A percentile compares a stretch with the other conserved stretches of the same genome.
phyloP scores from a whole-genome alignment of 2,329 filamentous ascomycete genomes.

The Talaromyces sp. region DNA sequence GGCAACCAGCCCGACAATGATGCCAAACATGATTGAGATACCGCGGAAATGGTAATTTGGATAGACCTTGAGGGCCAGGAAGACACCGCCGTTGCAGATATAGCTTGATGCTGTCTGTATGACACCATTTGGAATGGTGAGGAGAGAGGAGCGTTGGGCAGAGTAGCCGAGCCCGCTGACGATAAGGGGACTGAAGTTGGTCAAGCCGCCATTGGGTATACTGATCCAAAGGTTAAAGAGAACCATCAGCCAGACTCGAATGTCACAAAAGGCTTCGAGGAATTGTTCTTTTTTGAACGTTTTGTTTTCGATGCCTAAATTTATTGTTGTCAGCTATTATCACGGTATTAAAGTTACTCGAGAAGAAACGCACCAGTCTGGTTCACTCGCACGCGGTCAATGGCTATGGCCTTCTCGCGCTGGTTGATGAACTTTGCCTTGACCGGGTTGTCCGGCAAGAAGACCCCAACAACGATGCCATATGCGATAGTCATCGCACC shows the following conservation, averaged over 20 bases:
- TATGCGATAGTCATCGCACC: not conserved
- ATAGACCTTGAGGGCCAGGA: not conserved
- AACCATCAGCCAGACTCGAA: not conserved
- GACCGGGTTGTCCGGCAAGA: not conserved
- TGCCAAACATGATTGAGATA: not conserved
- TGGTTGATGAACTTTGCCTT: not conserved
- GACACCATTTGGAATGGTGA: not conserved
- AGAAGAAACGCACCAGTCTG: not conserved
- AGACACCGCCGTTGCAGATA: not conserved
- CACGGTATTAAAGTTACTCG: no score
- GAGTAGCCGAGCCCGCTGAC: not conserved
- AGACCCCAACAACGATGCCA: not conserved
- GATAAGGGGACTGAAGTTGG: not conserved
- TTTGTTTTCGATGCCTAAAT: not conserved
- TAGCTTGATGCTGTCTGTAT: not conserved
- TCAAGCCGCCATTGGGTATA: not conserved
- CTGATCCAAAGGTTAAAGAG: not conserved
- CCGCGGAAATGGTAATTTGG: not conserved
- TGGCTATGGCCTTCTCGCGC: not conserved
- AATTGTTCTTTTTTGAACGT: not conserved
- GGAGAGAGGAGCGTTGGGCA: not conserved
- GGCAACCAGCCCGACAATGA: not conserved
- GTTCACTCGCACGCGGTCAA: not conserved
- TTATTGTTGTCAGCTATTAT: not conserved
- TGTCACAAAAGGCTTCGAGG: not conserved